Evolutionary conservation across 2,329 filamentous ascomycete genomes (phyloP).

Genomic region (Venturia oleaginea): DNA sequence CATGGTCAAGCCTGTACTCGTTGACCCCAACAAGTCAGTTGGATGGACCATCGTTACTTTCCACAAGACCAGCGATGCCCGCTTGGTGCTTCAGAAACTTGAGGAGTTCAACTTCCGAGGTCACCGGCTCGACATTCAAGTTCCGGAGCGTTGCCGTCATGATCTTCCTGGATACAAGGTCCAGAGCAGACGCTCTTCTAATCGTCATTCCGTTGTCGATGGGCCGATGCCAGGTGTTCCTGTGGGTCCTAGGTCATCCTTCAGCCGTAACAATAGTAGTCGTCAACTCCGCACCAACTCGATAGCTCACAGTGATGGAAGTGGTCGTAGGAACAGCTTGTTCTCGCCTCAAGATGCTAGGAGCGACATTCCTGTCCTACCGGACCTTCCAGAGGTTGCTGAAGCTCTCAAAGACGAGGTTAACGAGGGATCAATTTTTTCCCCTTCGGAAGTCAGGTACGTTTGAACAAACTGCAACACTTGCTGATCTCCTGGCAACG

Average conservation of each 20-base stretch:
- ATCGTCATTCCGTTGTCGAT: background rate
- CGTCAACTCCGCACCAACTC: slow-evolving; percentile 1
- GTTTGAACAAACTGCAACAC: background rate
- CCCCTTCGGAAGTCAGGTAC: background rate
- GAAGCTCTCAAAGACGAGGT: background rate
- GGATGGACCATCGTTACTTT: slow-evolving; percentile 11
- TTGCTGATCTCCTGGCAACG: background rate
- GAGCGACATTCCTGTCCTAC: slow-evolving; percentile 9
- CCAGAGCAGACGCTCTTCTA: background rate
- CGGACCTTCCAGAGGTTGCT: background rate
- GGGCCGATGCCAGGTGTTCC: background rate
- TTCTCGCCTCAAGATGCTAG: slow-evolving; percentile 11
- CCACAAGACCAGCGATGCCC: slow-evolving; percentile 6
- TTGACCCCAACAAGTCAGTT: background rate
- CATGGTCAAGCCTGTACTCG: background rate
- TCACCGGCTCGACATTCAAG: slow-evolving; percentile 1
- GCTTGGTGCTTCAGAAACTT: slow-evolving; percentile 1
- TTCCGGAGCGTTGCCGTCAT: slow-evolving; percentile 6
- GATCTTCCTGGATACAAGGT: background rate
- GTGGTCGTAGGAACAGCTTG: slow-evolving; percentile 8
- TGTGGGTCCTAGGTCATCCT: background rate
- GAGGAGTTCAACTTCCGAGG: background rate
- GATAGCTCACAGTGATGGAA: background rate
- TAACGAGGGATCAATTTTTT: background rate
- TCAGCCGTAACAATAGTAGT: slow-evolving; percentile 1